Percentiles rank a stretch among this genome's conserved stretches.
Evolutionary conservation across 2,329 filamentous ascomycete genomes (phyloP).

Genomic region (Neonectria hederae): DNA sequence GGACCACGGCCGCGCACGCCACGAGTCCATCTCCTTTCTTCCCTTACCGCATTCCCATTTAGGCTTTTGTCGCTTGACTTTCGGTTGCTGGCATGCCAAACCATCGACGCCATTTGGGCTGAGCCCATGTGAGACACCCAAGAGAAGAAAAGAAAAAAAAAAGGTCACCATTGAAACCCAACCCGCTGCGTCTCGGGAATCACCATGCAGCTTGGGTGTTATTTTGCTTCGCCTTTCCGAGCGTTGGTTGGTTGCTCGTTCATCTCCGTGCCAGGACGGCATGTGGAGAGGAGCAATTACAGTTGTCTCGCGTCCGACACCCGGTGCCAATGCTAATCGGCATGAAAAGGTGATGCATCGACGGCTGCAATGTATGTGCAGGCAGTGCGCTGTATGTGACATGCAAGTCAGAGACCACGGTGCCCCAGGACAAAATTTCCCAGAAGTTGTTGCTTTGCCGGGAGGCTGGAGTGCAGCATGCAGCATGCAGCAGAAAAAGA

Average conservation of each 20-base stretch:
- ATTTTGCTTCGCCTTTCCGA: not conserved
- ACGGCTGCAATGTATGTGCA: not conserved
- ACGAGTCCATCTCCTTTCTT: constrained; percentile 2
- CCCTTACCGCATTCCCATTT: not conserved
- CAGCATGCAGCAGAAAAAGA: not conserved
- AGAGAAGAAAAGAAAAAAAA: no score
- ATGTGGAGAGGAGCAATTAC: constrained; percentile 2
- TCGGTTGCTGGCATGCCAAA: not conserved
- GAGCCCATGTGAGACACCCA: not conserved
- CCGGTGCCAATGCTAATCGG: not conserved
- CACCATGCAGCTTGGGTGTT: not conserved
- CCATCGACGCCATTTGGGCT: not conserved
- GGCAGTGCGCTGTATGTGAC: not conserved
- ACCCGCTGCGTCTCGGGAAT: not conserved
- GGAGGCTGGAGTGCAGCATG: not conserved
- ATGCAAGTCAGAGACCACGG: constrained; percentile 2
- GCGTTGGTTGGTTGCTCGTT: not conserved
- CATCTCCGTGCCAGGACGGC: not conserved
- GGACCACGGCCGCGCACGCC: constrained; percentile 6
- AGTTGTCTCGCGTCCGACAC: not conserved
- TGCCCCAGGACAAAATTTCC: not conserved
- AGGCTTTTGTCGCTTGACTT: not conserved
- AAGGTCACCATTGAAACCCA: not conserved
- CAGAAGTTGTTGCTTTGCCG: not conserved
- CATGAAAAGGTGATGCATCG: not conserved